Evolutionary conservation across 345 rosid genomes (phyloP).

Genomic region (Euphorbia peplus): DNA sequence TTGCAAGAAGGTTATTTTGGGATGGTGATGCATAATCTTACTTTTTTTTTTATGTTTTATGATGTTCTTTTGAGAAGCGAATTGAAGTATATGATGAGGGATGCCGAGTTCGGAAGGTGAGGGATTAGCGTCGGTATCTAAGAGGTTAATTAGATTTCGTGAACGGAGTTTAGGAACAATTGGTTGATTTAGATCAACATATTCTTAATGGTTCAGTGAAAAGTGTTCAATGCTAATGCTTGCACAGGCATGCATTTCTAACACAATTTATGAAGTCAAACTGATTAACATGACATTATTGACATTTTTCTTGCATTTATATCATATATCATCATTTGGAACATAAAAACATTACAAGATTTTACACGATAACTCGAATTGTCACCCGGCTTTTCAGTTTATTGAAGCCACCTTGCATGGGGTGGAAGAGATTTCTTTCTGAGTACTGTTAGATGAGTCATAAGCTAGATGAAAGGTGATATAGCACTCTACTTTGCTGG

Average conservation of each 20-base stretch:
- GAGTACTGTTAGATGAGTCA: not conserved
- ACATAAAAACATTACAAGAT: too few species aligned
- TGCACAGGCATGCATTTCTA: too few species aligned
- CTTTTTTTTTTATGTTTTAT: not conserved
- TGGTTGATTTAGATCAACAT: not conserved
- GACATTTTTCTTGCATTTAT: too few species aligned
- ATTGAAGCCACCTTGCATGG: not conserved
- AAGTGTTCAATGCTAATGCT: not conserved
- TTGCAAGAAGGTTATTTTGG: too few species aligned
- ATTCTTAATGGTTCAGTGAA: not conserved
- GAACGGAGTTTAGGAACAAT: not conserved
- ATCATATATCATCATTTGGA: too few species aligned
- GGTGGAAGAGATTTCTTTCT: not conserved
- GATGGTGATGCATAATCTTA: not conserved
- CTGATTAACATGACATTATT: too few species aligned
- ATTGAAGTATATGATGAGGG: not conserved
- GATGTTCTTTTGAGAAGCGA: not conserved
- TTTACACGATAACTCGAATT: too few species aligned
- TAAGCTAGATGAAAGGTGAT: constrained; percentile 1
- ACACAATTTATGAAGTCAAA: too few species aligned
- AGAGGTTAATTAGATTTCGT: not conserved
- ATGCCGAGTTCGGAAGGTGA: not conserved
- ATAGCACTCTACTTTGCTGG: not conserved
- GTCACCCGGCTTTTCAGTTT: not conserved
- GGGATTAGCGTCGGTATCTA: not conserved